Conservation (phyloP, 768 basidiomycete species). For the Naganishia onofrii region DNA sequence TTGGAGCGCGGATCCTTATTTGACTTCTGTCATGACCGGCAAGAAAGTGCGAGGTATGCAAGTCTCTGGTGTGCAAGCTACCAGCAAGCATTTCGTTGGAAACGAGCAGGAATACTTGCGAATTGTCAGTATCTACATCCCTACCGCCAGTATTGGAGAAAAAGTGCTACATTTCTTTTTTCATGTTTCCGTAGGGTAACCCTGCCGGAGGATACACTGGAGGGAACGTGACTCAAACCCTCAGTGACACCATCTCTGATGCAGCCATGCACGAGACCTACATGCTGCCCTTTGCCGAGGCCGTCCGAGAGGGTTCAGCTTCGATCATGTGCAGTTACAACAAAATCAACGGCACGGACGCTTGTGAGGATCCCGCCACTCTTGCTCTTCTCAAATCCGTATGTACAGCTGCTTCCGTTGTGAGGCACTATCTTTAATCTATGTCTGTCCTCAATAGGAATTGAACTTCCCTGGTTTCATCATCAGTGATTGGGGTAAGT, state of each 20-base stretch:
- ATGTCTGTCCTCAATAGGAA: neutral
- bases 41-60: conserved; percentile 25
- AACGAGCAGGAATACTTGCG: conserved; percentile 23
- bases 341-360: conserved; percentile 18
- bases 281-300: conserved; percentile 22
- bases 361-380: conserved; percentile 8
- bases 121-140: neutral
- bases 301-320: conserved; percentile 18
- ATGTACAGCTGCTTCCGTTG: neutral
- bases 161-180: neutral
- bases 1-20: conserved; percentile 15
- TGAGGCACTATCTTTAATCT: neutral
- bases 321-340: conserved; percentile 26
- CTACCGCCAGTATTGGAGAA: neutral
- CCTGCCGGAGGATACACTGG: conserved; percentile 8
- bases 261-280: conserved; percentile 24
- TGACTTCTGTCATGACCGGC: conserved; percentile 15
- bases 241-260: conserved; percentile 16
- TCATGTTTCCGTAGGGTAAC: neutral
- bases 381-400: neutral
- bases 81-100: conserved; percentile 22
- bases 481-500: conserved; percentile 24
- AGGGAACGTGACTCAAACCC: neutral
- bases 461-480: conserved; percentile 23
- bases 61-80: conserved; percentile 5